phyloP scores from a whole-genome alignment of 2,329 filamentous ascomycete genomes.

The Aspergillus ustus region DNA sequence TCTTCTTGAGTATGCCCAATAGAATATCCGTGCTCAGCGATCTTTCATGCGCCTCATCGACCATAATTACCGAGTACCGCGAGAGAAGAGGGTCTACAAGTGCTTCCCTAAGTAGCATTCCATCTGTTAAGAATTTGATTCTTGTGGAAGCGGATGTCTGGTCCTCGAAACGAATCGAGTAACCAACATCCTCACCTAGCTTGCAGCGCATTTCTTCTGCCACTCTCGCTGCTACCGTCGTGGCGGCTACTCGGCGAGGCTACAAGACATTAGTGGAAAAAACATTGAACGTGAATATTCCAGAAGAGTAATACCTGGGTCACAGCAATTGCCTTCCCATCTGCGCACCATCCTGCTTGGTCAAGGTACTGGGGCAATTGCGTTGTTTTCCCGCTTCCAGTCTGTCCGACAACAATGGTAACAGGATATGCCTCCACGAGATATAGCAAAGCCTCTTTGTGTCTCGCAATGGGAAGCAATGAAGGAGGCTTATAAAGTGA shows the following conservation, averaged over 20 bases:
- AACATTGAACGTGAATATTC: neutral
- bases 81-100: conserved; percentile 89
- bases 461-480: conserved; percentile 83
- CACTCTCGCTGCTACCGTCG: conserved; percentile 84
- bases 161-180: conserved; percentile 91
- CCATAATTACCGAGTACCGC: conserved; percentile 94
- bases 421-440: conserved; percentile 82
- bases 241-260: conserved; percentile 89
- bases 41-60: conserved; percentile 94
- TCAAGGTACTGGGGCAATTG: conserved; percentile 93
- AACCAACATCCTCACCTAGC: conserved; percentile 88
- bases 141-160: conserved; percentile 80
- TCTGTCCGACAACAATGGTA: conserved; percentile 89
- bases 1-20: conserved; percentile 88
- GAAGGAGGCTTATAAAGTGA: conserved; percentile 83
- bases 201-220: conserved; percentile 87
- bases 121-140: conserved; percentile 96
- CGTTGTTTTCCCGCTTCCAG: conserved; percentile 93
- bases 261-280: conserved; percentile 42
- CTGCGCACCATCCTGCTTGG: conserved; percentile 82
- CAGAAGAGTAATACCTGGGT: conserved; percentile 73
- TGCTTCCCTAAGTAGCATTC: conserved; percentile 86
- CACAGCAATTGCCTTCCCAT: conserved; percentile 82
- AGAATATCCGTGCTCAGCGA: conserved; percentile 91
- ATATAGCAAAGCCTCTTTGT: conserved; percentile 80